Evolutionary conservation across 305 asterid genomes (phyloP), one percentile per base, ranked within the genome.

Genomic region (Fraxinus nigra): DNA sequence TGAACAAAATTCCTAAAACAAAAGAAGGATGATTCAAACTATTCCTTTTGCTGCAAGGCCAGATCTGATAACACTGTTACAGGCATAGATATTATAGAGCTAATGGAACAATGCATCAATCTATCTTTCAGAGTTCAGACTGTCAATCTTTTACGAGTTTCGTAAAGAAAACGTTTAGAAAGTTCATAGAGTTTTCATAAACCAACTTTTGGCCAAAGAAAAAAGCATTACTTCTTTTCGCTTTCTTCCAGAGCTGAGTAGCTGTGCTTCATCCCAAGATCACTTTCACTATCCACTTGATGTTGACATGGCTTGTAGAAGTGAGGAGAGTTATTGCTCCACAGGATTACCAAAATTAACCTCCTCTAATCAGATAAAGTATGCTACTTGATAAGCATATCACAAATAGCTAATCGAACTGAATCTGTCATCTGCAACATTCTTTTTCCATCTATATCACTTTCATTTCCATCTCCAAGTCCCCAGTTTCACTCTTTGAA

Each of bases 361-460:
- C 89, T 93, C 89, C 97, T 89, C 99, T 98, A 94, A 82, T 93
- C 99, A 80, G 89, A 85, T 73, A 98, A 92, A 7, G 91, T 88
- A 32, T 98, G 95, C 89, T 93, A 93, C 87, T 85, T 92, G 77
- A 96, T 93, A 72, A 93, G 87, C 83, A 92, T 94, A 86, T 94
- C 93, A 61, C 97, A 93, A 65, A 94, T 87, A 11, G 24, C 93
- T 91, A 72, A 82, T 78, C 95, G 91, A 92, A 86, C 88, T 94
- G 85, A 83, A 16, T 46, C 80, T 84, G 46, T 90, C 95, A 82
- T 48, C 69, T 70, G 61, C 75, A 38, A 72, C 87, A 43, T 43
- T 43, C n/a, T 43, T 13, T 43, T 43, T 11, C n/a, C n/a, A 28
- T 83, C 78, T 38, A 33, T 28, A 35, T 80, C 88, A 48, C 61